Evolutionary conservation across 352 stramenopile species (phyloP).

Genomic region (Phytophthora brassicae): DNA sequence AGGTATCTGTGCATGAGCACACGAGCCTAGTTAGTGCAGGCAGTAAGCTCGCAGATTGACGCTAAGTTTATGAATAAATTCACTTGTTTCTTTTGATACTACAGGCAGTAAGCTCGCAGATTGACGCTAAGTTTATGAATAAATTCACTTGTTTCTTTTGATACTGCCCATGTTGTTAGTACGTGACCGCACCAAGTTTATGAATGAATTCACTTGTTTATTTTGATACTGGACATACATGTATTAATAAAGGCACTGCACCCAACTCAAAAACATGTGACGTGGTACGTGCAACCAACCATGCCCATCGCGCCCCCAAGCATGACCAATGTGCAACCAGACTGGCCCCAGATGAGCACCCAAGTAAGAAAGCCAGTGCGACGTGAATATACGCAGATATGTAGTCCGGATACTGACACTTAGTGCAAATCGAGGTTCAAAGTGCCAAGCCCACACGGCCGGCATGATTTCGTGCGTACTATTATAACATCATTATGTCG

Average conservation of each 20-base stretch:
- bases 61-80: background rate
- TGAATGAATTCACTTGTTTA: background rate
- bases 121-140: background rate
- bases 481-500: too few species aligned
- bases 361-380: background rate
- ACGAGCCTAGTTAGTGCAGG: background rate
- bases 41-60: background rate
- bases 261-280: constrained; percentile 6
- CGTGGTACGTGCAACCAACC: background rate
- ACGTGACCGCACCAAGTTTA: background rate
- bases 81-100: background rate
- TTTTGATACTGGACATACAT: too few species aligned
- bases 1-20: background rate
- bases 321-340: background rate
- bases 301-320: background rate
- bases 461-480: background rate
- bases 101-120: background rate
- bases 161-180: background rate
- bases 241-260: constrained; percentile 6
- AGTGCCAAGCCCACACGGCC: background rate
- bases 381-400: constrained; percentile 3
- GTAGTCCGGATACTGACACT: constrained; percentile 2
- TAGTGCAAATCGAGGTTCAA: background rate
- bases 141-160: background rate
- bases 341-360: background rate